Evolutionary conservation across 345 rosid genomes (phyloP), one percentile per base, ranked within the genome.

Genomic region (Rhodamnia rubescens): DNA sequence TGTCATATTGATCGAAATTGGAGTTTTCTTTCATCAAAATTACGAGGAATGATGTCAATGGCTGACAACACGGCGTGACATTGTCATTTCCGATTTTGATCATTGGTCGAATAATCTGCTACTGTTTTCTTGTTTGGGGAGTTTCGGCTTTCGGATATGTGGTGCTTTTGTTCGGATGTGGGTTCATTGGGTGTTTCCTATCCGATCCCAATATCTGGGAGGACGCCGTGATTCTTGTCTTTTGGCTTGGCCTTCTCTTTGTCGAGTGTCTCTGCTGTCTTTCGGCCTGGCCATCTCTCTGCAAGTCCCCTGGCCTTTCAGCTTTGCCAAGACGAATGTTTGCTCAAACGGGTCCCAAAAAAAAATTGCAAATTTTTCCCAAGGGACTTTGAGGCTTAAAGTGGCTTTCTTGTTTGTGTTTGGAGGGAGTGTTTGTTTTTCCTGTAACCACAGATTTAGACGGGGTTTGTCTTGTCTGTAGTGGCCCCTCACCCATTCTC

Each of bases 181-280:
- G 78, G 44, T 32, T 32, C 0, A 12, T 53, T 85, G 50, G 18
- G 50, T 24, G 59, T 57, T 52, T 21, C 83, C 74, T 36, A 29
- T 52, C 74, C 26, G 26, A 40, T 69, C 47, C 78, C 47, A 44
- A 32, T 69, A 32, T 5, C 47, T 69, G 78, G 78, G 78, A 32
- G 78, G 78, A 69, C 6, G 78, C 78, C 52, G 16, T 55, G 74
- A 27, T 44, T 83, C 47, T 81, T 50, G 26, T 54, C 84, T 54
- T 81, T 64, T 51, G 87, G 64, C 87, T 85, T 85, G 54, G 82
- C 83, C 87, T 84, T 85, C 53, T 80, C 52, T 27, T 42, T 83
- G 81, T 55, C 7, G 69, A 32, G 55, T 32, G 40, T 52, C 53
- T 44, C 44, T 36, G 42, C 64, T 86, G 82, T 49, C 49, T 47